Conservation (phyloP, 345 rosid genomes). For the Nasturtium officinale region DNA sequence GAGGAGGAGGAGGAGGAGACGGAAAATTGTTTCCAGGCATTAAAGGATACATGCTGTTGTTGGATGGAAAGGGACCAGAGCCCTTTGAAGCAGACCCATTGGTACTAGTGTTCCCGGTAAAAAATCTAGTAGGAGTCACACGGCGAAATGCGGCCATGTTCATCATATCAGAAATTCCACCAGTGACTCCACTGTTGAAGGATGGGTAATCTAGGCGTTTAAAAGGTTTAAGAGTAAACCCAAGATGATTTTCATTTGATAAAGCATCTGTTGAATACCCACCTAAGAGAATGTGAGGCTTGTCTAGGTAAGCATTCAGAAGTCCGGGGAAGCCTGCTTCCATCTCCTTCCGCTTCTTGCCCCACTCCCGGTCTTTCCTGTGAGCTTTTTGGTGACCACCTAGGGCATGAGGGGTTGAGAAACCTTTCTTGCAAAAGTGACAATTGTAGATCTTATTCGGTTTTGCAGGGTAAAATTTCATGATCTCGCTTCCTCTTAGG, state of each 20-base stretch:
- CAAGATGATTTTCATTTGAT: conserved; percentile 42
- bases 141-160: conserved; percentile 18
- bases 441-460: conserved; percentile 28
- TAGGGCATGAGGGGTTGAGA: conserved; percentile 79
- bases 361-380: conserved; percentile 67
- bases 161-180: conserved; percentile 22
- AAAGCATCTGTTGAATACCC: conserved; percentile 37
- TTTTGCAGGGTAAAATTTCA: conserved; percentile 25
- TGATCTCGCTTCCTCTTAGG: conserved; percentile 31
- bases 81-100: conserved; percentile 19
- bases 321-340: conserved; percentile 16
- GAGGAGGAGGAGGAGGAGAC: conserved; percentile 11
- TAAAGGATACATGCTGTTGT: not conserved
- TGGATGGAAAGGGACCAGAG: not conserved
- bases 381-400: conserved; percentile 97
- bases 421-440: conserved; percentile 38
- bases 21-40: conserved; percentile 2
- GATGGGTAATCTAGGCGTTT: conserved; percentile 12
- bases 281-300: conserved; percentile 38
- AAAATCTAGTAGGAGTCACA: conserved; percentile 23
- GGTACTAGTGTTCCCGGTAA: conserved; percentile 20
- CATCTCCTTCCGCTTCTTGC: conserved; percentile 35
- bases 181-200: conserved; percentile 3
- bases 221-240: conserved; percentile 29
- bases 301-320: conserved; percentile 24